Conservation (phyloP, 208 protist species). For the Acanthamoeba lenticulata region DNA sequence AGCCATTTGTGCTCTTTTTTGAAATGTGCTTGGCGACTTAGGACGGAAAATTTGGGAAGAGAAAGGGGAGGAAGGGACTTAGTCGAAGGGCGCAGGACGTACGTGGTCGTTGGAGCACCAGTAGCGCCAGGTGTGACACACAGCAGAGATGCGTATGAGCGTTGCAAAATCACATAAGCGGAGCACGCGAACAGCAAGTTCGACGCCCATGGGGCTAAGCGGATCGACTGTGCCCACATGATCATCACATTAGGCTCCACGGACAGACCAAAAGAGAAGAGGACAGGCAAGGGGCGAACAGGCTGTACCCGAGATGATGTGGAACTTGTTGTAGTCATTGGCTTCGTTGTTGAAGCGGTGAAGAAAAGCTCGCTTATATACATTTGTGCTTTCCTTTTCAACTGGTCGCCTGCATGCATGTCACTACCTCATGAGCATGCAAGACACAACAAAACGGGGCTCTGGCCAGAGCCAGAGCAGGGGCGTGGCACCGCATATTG, state of each 20-base stretch:
- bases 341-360: not conserved
- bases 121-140: not conserved
- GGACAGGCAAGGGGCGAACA: no score
- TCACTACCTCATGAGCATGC: no score
- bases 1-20: no score
- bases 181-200: not conserved
- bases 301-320: not conserved
- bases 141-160: not conserved
- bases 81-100: not conserved
- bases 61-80: not conserved
- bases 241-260: no score
- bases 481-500: not conserved
- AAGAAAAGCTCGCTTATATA: not conserved
- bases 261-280: no score
- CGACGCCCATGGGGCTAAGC: not conserved
- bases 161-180: not conserved
- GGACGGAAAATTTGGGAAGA: no score
- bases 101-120: conserved; percentile 16
- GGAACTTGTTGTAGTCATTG: not conserved
- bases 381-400: not conserved
- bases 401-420: not conserved
- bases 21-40: no score
- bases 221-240: not conserved
- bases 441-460: no score
- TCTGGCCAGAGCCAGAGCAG: no score